Base-by-base conservation (phyloP, 2,329 filamentous ascomycete genomes). In the Scedosporium aurantiacum region DNA sequence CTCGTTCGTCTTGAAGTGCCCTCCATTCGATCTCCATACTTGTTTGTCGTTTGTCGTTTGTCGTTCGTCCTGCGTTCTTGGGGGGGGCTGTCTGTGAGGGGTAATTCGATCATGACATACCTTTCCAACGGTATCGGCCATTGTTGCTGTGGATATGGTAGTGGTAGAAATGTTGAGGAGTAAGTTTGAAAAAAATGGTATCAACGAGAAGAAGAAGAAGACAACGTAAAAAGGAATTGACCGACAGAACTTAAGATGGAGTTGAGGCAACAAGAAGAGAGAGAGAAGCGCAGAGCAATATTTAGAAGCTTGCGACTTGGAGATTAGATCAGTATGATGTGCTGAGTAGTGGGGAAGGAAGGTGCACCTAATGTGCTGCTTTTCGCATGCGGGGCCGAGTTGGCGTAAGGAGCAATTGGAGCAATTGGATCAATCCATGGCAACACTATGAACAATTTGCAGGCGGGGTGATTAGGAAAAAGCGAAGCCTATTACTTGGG, bases 91-190 rank as follows among this genome's bases (percentile, higher is more conserved):
- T 3, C 28, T 25, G 40, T 32, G 41, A 60, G 27, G 43, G 21
- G 40, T 37, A 32, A 52, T 27, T 45, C 6, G 18, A 25, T 45
- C 21, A 50, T 27, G n/a, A 60, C 58, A 40, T 58, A 61, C 60
- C 60, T 61, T 61, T 21, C 60, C 60, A 50, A 61, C 60, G 43
- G 64, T 65, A 55, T 63, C 61, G 56, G 64, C 62, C 64, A 65
- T 65, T 28, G 43, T 40, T 57, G 8, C 7, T 32, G 32, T 40
- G 25, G 55, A 21, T 37, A 8, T 32, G 55, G 55, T 16, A n/a
- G 23, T 2, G 27, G 21, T 57, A 27, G 32, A n/a, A 27, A 23
- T n/a, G 52, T 27, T 55, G n/a, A n/a, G n/a, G 50, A 23, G 18
- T 2, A 54, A 54, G 23, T 27, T 27, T 14, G 12, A 54, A 3